Evolutionary conservation across 2,329 filamentous ascomycete genomes (phyloP), one percentile per base, ranked within the genome.

Genomic region (Pseudogymnoascus sp.): DNA sequence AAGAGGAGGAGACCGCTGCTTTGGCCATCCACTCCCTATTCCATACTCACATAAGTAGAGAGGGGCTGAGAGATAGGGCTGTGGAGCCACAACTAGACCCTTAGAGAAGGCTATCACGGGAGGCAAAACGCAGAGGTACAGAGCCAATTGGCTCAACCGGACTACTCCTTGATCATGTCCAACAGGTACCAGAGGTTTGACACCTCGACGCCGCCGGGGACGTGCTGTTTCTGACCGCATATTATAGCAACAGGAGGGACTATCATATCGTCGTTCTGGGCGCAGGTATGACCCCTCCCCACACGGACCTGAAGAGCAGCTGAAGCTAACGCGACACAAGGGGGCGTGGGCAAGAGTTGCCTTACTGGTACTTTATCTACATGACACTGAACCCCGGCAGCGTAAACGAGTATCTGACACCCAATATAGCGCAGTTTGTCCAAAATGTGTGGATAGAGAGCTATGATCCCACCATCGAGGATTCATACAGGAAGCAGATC

Each of bases 401-500:
- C 25, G 63, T 50, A 12, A 28, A 59, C 62, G 62, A 53, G 33
- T 25, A 62, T 33, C 62, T 65, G 38, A 28, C 64, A 47, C 47
- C 70, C 72, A 59, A 73, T 53, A 56, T 70, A 86, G 87, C 87
- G 65, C 87, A 90, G 80, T 90, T 90, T 70, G 87, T 90, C 60
- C 87, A 89, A 72, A 88, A 89, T 76, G 83, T 89, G 25, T 90
- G 87, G 85, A 89, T 90, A 71, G 87, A 90, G 72, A 82, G 80
- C 67, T 85, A 85, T 72, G 82, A 85, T 72, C 82, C 82, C 1
- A 85, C 82, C 7, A 85, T 85, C 67, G 82, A 85, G 70, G 82
- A 85, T 70, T 84, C 82, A 11, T 85, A 85, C 68, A 76, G 82
- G 47, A 85, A 85, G 70, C 78, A 80, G 47, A 79, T 85, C 63